A percentile compares a stretch with the other conserved stretches of the same genome.
phyloP scores from a whole-genome alignment of 768 basidiomycete genomes.

The Vararia minispora region DNA sequence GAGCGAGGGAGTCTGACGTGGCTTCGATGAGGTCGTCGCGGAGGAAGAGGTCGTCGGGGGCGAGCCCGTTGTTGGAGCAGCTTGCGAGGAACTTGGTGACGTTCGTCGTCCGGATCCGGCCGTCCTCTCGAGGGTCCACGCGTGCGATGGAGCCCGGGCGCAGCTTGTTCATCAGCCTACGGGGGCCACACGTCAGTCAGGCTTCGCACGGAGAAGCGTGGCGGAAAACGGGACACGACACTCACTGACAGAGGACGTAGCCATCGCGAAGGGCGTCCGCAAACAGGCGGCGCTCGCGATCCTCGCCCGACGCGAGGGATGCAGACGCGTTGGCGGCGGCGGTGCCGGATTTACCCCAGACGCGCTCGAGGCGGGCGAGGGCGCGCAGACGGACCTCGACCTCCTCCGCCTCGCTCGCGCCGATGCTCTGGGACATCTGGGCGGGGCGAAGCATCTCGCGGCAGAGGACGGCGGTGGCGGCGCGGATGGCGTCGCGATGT shows the following conservation, averaged over 20 bases:
- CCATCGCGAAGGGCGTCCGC: constrained; percentile 74
- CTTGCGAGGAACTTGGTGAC: constrained; percentile 70
- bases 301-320: constrained; percentile 48
- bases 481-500: constrained; percentile 56
- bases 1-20: constrained; percentile 47
- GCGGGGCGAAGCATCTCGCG: constrained; percentile 50
- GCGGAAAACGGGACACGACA: constrained; percentile 17
- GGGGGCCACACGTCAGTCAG: constrained; percentile 11
- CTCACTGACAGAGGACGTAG: constrained; percentile 84
- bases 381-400: constrained; percentile 56
- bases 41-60: constrained; percentile 52
- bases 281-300: constrained; percentile 64
- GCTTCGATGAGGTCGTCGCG: constrained; percentile 57
- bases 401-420: constrained; percentile 56
- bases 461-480: constrained; percentile 52
- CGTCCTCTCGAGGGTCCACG: constrained; percentile 57
- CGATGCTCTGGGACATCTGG: constrained; percentile 39
- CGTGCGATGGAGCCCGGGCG: constrained; percentile 47
- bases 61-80: constrained; percentile 55
- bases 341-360: constrained; percentile 60
- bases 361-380: constrained; percentile 57
- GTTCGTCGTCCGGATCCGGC: constrained; percentile 56
- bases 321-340: constrained; percentile 23
- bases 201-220: constrained; percentile 14
- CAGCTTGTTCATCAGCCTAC: constrained; percentile 72